Base-by-base conservation (phyloP, 2,329 filamentous ascomycete genomes). In the Penicillium sp. region DNA sequence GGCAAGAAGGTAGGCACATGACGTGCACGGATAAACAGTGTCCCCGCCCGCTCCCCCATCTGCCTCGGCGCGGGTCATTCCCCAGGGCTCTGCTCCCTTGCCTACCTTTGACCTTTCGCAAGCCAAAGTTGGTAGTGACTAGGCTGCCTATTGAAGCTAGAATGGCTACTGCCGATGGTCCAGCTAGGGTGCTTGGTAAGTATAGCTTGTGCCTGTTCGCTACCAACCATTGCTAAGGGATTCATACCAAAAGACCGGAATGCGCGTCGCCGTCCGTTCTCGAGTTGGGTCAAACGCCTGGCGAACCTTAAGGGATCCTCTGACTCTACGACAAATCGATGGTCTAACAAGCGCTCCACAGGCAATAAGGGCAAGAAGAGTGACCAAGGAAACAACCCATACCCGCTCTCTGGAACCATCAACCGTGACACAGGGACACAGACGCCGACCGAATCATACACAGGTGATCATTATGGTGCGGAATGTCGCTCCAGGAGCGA, bases 261-360 rank as follows among this genome's bases (percentile, higher is more conserved):
- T 69, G 84, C 83, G 66, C 88, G 91, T 62, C 88, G 91, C 66
- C 86, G 90, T 61, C 93, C 92, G 25, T 97, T 97, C 71, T 85
- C 92, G 44, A 90, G 87, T 64, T 95, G 93, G 89, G 91, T 99
- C 80, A 96, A 92, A 81, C 92, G 92, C 69, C 84, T 97, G 55
- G 87, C 91, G 59, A 93, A 88, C 72, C 88, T 96, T 76, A 97
- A 96, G 74, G 81, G 78, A 53, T 87, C 86, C 5, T 88, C 87
- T 31, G 84, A 85, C 57, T 74, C 79, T 16, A 64, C 67, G 59
- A 60, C 69, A 63, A 56, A 69, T 41, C 68, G 69, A 45, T 73
- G 70, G 62, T 70, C 73, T 14, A 75, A 78, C 59, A 76, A 74
- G 58, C 72, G 70, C 58, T 50, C 68, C 53, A 45, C 59, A 37